phyloP scores from a whole-genome alignment of 305 asterid genomes.

The Fraxinus ornus region DNA sequence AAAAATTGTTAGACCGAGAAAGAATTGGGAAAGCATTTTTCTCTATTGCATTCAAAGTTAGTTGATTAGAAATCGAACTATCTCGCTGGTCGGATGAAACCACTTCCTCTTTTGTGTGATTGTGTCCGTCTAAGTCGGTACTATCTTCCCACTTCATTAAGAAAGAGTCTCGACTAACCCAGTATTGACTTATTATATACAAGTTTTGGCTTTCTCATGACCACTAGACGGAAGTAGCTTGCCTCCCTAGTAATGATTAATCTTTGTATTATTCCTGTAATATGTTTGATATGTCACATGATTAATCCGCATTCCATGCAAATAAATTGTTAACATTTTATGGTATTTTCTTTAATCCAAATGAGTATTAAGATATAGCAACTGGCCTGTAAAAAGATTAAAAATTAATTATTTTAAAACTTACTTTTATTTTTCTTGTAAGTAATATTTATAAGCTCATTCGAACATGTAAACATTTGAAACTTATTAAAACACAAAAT shows the following conservation, averaged over 20 bases:
- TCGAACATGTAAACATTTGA: not conserved
- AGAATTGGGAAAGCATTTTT: not conserved
- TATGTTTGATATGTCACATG: constrained; percentile 49
- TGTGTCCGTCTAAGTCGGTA: too few species aligned
- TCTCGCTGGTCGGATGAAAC: too few species aligned
- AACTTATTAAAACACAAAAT: not conserved
- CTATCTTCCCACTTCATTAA: too few species aligned
- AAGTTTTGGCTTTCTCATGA: too few species aligned
- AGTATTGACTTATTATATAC: too few species aligned
- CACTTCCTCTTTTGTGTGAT: too few species aligned
- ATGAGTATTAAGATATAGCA: not conserved
- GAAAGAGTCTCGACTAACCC: too few species aligned
- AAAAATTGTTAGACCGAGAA: not conserved
- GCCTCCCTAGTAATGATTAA: not conserved
- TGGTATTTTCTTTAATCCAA: constrained; percentile 25
- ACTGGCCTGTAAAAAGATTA: not conserved
- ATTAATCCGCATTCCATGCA: constrained; percentile 51
- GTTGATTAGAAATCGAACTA: too few species aligned
- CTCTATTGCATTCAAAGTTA: not conserved
- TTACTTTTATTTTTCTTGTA: not conserved
- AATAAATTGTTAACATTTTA: constrained; percentile 18
- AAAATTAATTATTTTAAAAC: not conserved
- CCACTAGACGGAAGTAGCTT: too few species aligned
- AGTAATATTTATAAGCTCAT: not conserved
- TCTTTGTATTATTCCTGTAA: constrained; percentile 22